Conservation (phyloP, 805 yeast genomes). For the Yamadazyma sp. region DNA sequence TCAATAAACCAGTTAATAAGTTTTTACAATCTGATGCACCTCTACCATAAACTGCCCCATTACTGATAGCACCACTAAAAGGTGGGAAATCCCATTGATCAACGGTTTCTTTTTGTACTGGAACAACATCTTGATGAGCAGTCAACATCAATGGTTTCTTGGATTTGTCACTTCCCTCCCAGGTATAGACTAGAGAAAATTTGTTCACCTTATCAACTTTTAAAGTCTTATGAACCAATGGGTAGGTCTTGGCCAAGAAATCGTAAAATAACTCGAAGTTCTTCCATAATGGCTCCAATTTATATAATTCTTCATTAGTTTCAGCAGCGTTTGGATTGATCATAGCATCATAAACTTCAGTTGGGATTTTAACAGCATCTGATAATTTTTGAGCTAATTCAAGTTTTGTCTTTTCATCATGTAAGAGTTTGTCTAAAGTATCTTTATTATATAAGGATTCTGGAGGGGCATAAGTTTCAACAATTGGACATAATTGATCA, state of each 20-base stretch:
- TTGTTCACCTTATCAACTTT: constrained; percentile 31
- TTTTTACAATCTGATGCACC: constrained; percentile 41
- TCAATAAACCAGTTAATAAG: constrained; percentile 39
- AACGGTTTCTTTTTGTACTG: constrained; percentile 36
- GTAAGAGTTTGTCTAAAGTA: constrained; percentile 23
- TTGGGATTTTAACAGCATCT: constrained; percentile 27
- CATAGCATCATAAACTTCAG: constrained; percentile 31
- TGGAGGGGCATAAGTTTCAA: constrained; percentile 25
- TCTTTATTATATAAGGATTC: constrained; percentile 18
- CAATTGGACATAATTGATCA: constrained; percentile 27
- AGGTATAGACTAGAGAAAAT: constrained; percentile 31
- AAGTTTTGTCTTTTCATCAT: constrained; percentile 21
- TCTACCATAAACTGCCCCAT: constrained; percentile 28
- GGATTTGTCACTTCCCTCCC: constrained; percentile 28
- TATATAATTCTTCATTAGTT: constrained; percentile 21
- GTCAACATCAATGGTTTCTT: constrained; percentile 34
- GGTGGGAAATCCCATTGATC: constrained; percentile 37
- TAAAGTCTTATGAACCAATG: constrained; percentile 28
- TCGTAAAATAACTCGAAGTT: constrained; percentile 22
- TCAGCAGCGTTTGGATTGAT: constrained; percentile 22
- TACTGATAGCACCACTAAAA: constrained; percentile 31
- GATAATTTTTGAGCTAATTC: constrained; percentile 19
- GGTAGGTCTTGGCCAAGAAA: constrained; percentile 28
- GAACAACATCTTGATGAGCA: constrained; percentile 41
- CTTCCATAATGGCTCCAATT: constrained; percentile 23